Evolutionary conservation across 805 yeast species (phyloP).

Genomic region (Saturnispora besseyi): DNA sequence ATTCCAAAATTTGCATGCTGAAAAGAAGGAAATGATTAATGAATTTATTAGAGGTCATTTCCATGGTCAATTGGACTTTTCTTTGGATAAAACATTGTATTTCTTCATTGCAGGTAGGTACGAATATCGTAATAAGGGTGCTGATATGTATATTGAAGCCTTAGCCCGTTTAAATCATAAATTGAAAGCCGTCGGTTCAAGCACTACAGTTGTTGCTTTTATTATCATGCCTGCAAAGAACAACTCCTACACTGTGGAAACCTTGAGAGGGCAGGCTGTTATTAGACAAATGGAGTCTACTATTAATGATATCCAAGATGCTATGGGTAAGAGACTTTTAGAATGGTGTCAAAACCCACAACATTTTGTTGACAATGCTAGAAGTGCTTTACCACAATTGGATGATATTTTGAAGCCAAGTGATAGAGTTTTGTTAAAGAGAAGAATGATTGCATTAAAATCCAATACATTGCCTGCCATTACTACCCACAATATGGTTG

Average conservation of each 20-base stretch:
- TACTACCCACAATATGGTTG: constrained; percentile 94
- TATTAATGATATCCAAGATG: constrained; percentile 76
- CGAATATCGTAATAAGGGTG: constrained; percentile 95
- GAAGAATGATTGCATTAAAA: constrained; percentile 88
- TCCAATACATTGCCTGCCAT: constrained; percentile 88
- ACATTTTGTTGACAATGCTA: constrained; percentile 36
- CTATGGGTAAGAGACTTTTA: constrained; percentile 78
- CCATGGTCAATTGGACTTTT: constrained; percentile 93
- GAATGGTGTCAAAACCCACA: constrained; percentile 62
- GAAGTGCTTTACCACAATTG: constrained; percentile 50
- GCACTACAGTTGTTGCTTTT: constrained; percentile 91
- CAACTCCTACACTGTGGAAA: constrained; percentile 90
- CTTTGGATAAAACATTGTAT: constrained; percentile 85
- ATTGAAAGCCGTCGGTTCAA: constrained; percentile 71
- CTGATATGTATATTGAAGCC: constrained; percentile 87
- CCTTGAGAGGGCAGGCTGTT: constrained; percentile 93
- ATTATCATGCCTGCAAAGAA: constrained; percentile 97
- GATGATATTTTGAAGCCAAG: constrained; percentile 79
- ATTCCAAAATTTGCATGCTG: constrained; percentile 92
- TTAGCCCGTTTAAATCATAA: constrained; percentile 86
- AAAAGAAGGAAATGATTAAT: constrained; percentile 82
- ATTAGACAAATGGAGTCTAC: constrained; percentile 84
- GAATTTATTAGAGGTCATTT: constrained; percentile 96
- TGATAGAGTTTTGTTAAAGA: constrained; percentile 79
- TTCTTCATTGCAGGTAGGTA: constrained; percentile 96